Percentiles rank a stretch among this genome's conserved stretches.
These are phyloP conservation scores for Citrus unshiu DNA, from an alignment of 345 rosid species.

Conservation along the genomic window DNA sequence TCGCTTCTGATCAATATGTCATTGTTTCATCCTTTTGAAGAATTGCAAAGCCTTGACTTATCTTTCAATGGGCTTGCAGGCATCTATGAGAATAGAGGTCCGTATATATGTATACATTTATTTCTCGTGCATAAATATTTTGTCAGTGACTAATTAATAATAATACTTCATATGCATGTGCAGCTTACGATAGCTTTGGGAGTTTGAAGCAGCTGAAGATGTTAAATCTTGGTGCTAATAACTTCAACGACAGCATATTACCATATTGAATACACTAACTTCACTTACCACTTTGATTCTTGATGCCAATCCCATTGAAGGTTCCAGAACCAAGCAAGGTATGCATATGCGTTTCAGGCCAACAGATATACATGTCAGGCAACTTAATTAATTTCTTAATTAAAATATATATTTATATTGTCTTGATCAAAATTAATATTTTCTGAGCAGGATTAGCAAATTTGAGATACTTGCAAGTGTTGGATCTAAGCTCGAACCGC, in stretches of 20 bases:
- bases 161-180: too few relatives aligned
- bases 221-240: fast-evolving
- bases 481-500: fast-evolving
- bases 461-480: too few relatives aligned
- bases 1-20: not conserved
- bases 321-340: not conserved
- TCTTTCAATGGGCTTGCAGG: not conserved
- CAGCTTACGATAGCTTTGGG: not conserved
- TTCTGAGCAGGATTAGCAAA: too few relatives aligned
- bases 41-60: not conserved
- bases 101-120: too few relatives aligned
- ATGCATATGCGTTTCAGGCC: not conserved
- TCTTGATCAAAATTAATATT: too few relatives aligned
- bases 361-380: too few relatives aligned
- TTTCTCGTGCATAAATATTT: too few relatives aligned
- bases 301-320: fast-evolving
- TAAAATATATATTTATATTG: too few relatives aligned
- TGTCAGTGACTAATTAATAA: too few relatives aligned
- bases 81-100: too few relatives aligned
- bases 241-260: not conserved
- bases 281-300: not conserved
- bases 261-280: not conserved
- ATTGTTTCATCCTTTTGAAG: constrained; percentile 14
- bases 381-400: too few relatives aligned
- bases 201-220: not conserved